Evolutionary conservation across 2,329 filamentous ascomycete genomes (phyloP).

Genomic region (Pseudogymnoascus destructans): DNA sequence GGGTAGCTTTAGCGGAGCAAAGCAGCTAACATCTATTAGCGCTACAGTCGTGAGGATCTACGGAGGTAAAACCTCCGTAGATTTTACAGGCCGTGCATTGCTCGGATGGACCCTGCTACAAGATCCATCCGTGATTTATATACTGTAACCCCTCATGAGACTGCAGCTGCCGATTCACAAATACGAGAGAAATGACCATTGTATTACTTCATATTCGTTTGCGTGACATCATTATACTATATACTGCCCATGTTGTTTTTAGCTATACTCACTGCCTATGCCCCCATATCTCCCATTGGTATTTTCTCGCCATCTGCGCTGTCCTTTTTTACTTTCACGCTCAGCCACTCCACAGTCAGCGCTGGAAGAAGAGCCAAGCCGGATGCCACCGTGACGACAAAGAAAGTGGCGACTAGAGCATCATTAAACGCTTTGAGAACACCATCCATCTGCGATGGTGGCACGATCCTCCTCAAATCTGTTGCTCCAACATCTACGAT

Average conservation of each 20-base stretch:
- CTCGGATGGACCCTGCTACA: too few species aligned
- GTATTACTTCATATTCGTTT: not conserved
- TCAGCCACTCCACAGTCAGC: not conserved
- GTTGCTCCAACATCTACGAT: conserved; percentile 34
- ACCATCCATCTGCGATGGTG: not conserved
- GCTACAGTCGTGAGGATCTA: too few species aligned
- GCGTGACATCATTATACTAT: not conserved
- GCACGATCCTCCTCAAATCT: conserved; percentile 25
- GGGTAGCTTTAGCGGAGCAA: too few species aligned
- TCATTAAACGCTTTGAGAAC: not conserved
- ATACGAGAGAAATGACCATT: not conserved
- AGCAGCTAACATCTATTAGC: too few species aligned
- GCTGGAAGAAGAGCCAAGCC: not conserved
- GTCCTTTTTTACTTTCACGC: not conserved
- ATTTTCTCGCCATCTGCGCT: not conserved
- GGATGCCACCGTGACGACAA: not conserved
- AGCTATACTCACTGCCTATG: not conserved
- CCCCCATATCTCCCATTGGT: not conserved
- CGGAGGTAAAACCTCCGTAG: too few species aligned
- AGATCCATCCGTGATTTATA: not conserved
- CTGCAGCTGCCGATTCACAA: not conserved
- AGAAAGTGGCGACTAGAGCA: not conserved
- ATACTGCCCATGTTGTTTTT: not conserved
- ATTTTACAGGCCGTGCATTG: too few species aligned
- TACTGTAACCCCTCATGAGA: not conserved